Conservation (phyloP, 75 land plant species). For the Selaginella moellendorffii region DNA sequence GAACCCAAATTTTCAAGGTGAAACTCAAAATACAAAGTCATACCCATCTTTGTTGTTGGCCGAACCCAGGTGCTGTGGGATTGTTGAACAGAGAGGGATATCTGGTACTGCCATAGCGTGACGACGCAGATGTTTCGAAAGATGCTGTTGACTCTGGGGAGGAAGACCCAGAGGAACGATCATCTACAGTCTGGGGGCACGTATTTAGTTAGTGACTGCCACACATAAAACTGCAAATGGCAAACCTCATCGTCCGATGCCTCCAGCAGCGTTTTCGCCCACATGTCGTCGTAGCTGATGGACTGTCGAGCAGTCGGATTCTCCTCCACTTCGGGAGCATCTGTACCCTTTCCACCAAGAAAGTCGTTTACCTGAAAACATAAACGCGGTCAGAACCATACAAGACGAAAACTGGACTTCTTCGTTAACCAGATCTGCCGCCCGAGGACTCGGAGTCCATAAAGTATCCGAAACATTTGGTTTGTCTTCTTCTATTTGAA, state of each 20-base stretch:
- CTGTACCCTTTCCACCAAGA: slow-evolving; percentile 92
- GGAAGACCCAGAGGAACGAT: slow-evolving; percentile 70
- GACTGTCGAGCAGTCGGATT: slow-evolving; percentile 55
- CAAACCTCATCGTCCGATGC: slow-evolving; percentile 64
- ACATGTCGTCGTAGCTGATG: slow-evolving; percentile 90
- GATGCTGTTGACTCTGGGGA: slow-evolving; percentile 94
- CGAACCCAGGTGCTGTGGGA: slow-evolving; percentile 40
- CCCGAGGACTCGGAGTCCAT: slow-evolving; percentile 41
- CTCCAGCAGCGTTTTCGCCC: slow-evolving; percentile 92
- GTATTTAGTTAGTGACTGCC: neutral
- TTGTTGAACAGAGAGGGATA: slow-evolving; percentile 76
- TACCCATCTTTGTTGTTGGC: slow-evolving; percentile 37
- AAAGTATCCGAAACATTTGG: slow-evolving; percentile 34
- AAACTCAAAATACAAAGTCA: neutral
- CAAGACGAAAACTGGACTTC: neutral
- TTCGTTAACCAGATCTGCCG: slow-evolving; percentile 29
- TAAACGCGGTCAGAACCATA: neutral
- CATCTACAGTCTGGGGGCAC: slow-evolving; percentile 83
- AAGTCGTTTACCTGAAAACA: slow-evolving; percentile 74
- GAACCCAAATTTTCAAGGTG: neutral
- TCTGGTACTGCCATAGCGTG: slow-evolving; percentile 75
- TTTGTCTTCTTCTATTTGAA: slow-evolving; percentile 32
- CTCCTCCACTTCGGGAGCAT: slow-evolving; percentile 93
- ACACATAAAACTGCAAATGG: neutral
- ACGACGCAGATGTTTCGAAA: slow-evolving; percentile 61